phyloP scores from a whole-genome alignment of 176 grass and related monocot species.

The Cenchrus purpureus region DNA sequence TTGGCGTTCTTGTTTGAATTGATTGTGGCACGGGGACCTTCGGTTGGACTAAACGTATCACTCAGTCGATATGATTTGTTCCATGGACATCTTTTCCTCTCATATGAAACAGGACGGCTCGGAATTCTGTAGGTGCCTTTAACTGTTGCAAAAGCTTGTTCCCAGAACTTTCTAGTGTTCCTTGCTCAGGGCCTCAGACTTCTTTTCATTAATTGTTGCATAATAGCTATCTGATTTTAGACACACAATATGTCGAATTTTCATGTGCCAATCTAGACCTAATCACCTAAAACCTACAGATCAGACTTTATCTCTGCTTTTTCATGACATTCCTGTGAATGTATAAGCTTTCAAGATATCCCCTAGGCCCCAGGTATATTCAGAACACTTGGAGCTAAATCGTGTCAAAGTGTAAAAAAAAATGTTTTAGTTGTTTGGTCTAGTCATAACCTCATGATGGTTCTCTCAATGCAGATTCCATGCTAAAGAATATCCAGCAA shows the following conservation, averaged over 20 bases:
- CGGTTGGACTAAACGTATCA: conserved; percentile 75
- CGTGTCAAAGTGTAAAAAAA: background rate
- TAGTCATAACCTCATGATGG: conserved; percentile 6
- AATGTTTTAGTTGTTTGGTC: background rate
- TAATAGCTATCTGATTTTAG: background rate
- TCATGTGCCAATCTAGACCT: background rate
- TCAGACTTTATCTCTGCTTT: background rate
- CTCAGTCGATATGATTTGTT: conserved; percentile 82
- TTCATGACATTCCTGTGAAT: background rate
- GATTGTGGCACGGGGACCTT: conserved; percentile 66
- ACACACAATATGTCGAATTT: conserved; percentile 3
- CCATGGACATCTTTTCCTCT: conserved; percentile 92
- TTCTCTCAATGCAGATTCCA: conserved; percentile 66
- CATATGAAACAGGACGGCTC: conserved; percentile 66
- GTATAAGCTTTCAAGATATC: background rate
- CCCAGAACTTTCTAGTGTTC: background rate
- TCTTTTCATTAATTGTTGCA: background rate
- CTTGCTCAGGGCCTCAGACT: background rate
- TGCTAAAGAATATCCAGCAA: conserved; percentile 91
- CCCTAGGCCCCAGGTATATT: no score
- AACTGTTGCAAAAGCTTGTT: background rate
- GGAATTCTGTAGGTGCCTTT: conserved; percentile 77
- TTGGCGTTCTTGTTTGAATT: conserved; percentile 89
- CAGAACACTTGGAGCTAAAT: background rate
- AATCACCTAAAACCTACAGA: background rate